These are phyloP conservation scores for Quillaja saponaria DNA, from an alignment of 306 rosid genomes.

Conservation along the genomic window DNA sequence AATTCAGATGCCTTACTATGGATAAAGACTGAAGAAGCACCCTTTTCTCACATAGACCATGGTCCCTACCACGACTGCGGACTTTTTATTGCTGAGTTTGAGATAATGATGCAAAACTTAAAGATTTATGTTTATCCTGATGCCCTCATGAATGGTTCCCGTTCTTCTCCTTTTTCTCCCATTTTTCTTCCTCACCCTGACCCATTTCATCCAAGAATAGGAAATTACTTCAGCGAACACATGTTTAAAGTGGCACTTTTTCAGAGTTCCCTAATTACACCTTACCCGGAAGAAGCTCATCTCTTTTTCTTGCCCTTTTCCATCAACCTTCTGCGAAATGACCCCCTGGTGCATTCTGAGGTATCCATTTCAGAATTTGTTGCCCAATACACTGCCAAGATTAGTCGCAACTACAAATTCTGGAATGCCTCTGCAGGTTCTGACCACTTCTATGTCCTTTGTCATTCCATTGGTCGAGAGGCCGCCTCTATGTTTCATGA, in stretches of 20 bases:
- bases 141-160: neutral
- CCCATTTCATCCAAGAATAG: conserved; percentile 28
- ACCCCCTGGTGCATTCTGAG: conserved; percentile 35
- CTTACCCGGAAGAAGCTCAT: conserved; percentile 23
- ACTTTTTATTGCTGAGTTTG: conserved; percentile 29
- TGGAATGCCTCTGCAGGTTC: conserved; percentile 38
- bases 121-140: conserved; percentile 34
- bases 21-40: no score
- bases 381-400: conserved; percentile 5
- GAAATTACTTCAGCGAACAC: conserved; percentile 47
- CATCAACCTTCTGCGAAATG: conserved; percentile 36
- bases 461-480: conserved; percentile 42
- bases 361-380: conserved; percentile 28
- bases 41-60: neutral
- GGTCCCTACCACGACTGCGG: conserved; percentile 34
- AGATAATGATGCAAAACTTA: conserved; percentile 26
- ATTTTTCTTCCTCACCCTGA: conserved; percentile 37
- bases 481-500: conserved; percentile 18
- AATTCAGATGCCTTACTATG: no score
- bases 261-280: conserved; percentile 20
- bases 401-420: conserved; percentile 10
- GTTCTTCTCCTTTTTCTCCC: conserved; percentile 12
- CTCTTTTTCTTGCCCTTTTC: conserved; percentile 39
- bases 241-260: conserved; percentile 36
- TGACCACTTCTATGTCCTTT: conserved; percentile 37